Evolutionary conservation across 352 stramenopile genomes (phyloP), one percentile per base, ranked within the genome.

Genomic region (Globisporangium recalcitrans): DNA sequence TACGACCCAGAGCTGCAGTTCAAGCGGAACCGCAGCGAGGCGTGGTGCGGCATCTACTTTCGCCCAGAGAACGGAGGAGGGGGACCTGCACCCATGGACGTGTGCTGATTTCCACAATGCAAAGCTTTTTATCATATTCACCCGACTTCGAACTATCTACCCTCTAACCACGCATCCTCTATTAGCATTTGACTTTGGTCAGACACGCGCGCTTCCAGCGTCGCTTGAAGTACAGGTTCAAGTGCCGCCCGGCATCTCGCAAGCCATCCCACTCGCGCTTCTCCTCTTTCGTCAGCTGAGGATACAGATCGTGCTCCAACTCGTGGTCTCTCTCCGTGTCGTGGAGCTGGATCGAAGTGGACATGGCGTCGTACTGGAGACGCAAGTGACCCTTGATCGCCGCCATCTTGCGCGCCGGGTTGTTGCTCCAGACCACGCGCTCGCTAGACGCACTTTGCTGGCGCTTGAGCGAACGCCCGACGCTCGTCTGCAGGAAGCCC

Each of bases 11-110:
- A 91, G 19, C 34, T 92, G 52, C 76, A 82, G 34, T 93, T 90
- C 56, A 87, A 89, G 63, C 80, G 83, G 29, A 95, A 95, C 58
- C 78, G 81, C 14, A 82, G 65, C 10, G 85, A 95, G 65, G 85
- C 85, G 7, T 95, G 83, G 83, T 75, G 72, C 48, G 84, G 85
- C 16, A 79, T 92, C 56, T 90, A 91, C 66, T 90, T 91, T 56
- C 51, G 72, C 52, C 73, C 78, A n/a, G 66, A 72, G 47, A 69
- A 85, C 63, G 69, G 68, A 55, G 22, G 44, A 44, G 27, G 48
- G 11, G 19, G 70, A 6, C 58, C 73, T 26, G 58, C 53, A 4
- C 62, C 75, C 44, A 87, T 87, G 77, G 77, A 87, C 62, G 80
- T 87, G 46, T 82, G 73, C 63, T 84, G 68, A 64, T 38, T 27